These are phyloP conservation scores for Dunaliella salina DNA, from an alignment of 163 green algal genomes.

Conservation along the genomic window DNA sequence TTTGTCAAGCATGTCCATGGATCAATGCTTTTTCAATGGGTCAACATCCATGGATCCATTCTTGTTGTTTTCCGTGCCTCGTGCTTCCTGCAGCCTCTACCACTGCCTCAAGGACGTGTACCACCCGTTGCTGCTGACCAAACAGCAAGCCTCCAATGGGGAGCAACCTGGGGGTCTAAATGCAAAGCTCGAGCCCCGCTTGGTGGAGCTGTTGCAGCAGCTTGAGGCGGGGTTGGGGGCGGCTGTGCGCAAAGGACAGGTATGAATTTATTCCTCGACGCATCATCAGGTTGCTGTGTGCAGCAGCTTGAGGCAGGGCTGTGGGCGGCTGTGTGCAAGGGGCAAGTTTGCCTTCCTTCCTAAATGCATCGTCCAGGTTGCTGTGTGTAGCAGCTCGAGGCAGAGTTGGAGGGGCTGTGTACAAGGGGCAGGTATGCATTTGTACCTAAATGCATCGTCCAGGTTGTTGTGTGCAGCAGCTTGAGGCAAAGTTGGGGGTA, in stretches of 20 bases:
- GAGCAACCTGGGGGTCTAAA: not conserved
- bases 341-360: no score
- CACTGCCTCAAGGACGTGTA: slow-evolving; percentile 56
- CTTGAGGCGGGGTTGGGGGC: slow-evolving; percentile 53
- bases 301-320: slow-evolving; percentile 52
- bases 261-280: not conserved
- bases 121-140: slow-evolving; percentile 38
- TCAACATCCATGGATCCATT: no score
- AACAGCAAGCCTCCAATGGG: slow-evolving; percentile 1
- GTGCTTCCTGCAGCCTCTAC: slow-evolving; percentile 45
- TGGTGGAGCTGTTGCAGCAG: slow-evolving; percentile 52
- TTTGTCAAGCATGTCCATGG: no score
- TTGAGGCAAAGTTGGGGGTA: no score
- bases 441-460: no score
- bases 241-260: slow-evolving; percentile 32
- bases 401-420: no score
- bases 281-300: slow-evolving; percentile 11
- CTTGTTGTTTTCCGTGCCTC: no score
- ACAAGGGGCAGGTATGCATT: no score
- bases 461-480: no score
- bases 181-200: slow-evolving; percentile 19
- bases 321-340: slow-evolving; percentile 39
- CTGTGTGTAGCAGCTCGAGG: no score
- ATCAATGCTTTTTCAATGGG: no score
- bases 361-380: no score